Percentiles rank a stretch among this genome's conserved stretches.
phyloP scores from a whole-genome alignment of 805 yeast genomes.

The Myxozyma melibiosi region DNA sequence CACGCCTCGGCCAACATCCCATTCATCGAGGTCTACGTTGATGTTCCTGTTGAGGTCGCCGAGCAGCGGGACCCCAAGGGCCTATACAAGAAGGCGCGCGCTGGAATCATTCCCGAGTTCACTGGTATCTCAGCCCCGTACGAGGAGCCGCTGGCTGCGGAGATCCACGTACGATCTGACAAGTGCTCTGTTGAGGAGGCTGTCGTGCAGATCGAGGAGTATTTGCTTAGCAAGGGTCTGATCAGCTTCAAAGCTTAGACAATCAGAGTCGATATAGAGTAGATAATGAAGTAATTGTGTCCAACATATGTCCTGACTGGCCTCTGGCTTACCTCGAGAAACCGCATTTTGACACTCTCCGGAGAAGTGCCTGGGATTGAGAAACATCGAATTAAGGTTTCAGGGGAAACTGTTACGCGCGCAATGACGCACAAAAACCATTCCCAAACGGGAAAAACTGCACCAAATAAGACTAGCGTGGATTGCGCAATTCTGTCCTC shows the following conservation, averaged over 20 bases:
- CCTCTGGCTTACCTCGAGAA: too few relatives aligned
- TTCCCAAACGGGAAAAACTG: background rate
- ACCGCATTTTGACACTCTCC: background rate
- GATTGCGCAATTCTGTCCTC: constrained; percentile 15
- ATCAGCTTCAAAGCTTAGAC: background rate
- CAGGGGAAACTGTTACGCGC: constrained; percentile 5
- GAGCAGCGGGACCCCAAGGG: constrained; percentile 98
- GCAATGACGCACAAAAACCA: constrained; percentile 2
- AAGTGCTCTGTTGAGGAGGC: constrained; percentile 75
- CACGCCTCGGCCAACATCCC: constrained; percentile 76
- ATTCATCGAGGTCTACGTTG: constrained; percentile 87
- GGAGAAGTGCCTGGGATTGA: background rate
- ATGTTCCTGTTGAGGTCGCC: constrained; percentile 91
- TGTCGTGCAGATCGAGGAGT: constrained; percentile 69
- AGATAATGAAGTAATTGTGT: background rate
- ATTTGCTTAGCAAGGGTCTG: constrained; percentile 45
- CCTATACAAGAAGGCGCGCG: constrained; percentile 92
- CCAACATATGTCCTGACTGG: too few relatives aligned
- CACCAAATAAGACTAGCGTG: constrained; percentile 4
- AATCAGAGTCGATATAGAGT: background rate
- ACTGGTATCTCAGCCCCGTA: constrained; percentile 96
- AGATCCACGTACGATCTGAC: constrained; percentile 76
- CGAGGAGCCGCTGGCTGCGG: constrained; percentile 87
- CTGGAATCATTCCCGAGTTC: constrained; percentile 89
- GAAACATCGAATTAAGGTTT: constrained; percentile 1